phyloP scores from a whole-genome alignment of 140 eudicot genomes.

The Stevia rebaudiana region DNA sequence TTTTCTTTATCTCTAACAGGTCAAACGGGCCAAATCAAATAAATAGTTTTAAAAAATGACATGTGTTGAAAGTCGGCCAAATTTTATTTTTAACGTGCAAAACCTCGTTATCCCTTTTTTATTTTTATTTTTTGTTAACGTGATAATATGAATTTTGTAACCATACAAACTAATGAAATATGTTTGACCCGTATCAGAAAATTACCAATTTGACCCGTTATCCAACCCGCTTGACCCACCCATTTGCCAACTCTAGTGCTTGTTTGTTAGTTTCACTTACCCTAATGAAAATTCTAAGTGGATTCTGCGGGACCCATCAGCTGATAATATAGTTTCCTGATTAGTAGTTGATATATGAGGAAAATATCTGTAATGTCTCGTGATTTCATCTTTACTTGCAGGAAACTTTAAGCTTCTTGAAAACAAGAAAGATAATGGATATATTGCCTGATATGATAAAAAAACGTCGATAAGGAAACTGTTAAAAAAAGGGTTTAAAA shows the following conservation, averaged over 20 bases:
- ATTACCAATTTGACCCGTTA: not conserved
- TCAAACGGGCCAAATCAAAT: not conserved
- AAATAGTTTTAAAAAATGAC: not conserved
- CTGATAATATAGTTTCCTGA: constrained; percentile 32
- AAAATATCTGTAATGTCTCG: constrained; percentile 41
- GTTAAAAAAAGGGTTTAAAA: not conserved
- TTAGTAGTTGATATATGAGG: constrained; percentile 51
- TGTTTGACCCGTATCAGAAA: not conserved
- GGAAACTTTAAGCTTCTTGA: constrained; percentile 81
- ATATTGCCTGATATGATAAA: constrained; percentile 55
- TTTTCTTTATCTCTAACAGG: not conserved
- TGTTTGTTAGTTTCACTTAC: constrained; percentile 31
- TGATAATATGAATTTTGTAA: not conserved
- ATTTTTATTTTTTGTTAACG: not conserved
- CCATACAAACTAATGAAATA: not conserved
- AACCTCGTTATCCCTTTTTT: not conserved
- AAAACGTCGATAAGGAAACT: constrained; percentile 2
- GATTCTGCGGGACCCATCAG: constrained; percentile 55
- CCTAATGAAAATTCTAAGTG: constrained; percentile 75
- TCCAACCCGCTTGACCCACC: not conserved
- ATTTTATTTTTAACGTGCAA: not conserved
- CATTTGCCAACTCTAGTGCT: not conserved
- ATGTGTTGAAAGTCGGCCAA: not conserved
- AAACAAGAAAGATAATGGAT: constrained; percentile 65
- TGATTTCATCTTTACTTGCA: constrained; percentile 50